Percentiles rank a stretch among this genome's conserved stretches.
Evolutionary conservation across 306 rosid species (phyloP).

Genomic region (Malus sylvestris): DNA sequence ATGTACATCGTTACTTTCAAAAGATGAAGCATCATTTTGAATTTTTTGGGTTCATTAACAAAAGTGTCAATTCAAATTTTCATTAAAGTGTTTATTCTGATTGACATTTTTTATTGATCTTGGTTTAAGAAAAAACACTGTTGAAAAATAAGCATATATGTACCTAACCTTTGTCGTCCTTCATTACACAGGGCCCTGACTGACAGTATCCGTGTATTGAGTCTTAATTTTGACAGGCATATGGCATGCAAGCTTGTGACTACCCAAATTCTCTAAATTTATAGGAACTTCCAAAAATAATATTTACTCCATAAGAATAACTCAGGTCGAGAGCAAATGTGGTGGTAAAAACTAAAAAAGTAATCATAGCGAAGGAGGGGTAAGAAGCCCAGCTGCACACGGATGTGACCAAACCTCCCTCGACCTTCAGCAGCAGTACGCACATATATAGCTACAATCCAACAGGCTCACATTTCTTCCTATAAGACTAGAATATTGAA

Average conservation of each 20-base stretch:
- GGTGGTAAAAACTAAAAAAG: neutral
- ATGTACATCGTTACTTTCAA: neutral
- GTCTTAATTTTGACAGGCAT: neutral
- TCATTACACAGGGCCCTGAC: neutral
- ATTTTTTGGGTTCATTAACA: neutral
- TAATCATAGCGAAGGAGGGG: neutral
- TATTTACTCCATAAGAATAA: neutral
- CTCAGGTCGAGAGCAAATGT: neutral
- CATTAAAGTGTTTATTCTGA: neutral
- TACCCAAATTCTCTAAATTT: neutral
- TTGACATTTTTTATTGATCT: neutral
- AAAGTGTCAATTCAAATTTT: neutral
- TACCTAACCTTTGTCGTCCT: neutral
- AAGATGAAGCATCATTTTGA: neutral
- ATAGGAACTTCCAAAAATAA: neutral
- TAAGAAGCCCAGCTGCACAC: neutral
- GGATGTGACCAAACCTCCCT: neutral
- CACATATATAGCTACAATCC: neutral
- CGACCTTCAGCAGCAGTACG: neutral
- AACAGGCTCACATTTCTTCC: neutral
- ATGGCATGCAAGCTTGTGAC: neutral
- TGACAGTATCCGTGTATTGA: neutral
- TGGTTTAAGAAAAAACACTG: neutral
- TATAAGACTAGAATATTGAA: neutral
- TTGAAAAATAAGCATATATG: neutral